Base-by-base conservation (phyloP, 805 yeast genomes). In the Sugiyamaella lignohabitans region DNA sequence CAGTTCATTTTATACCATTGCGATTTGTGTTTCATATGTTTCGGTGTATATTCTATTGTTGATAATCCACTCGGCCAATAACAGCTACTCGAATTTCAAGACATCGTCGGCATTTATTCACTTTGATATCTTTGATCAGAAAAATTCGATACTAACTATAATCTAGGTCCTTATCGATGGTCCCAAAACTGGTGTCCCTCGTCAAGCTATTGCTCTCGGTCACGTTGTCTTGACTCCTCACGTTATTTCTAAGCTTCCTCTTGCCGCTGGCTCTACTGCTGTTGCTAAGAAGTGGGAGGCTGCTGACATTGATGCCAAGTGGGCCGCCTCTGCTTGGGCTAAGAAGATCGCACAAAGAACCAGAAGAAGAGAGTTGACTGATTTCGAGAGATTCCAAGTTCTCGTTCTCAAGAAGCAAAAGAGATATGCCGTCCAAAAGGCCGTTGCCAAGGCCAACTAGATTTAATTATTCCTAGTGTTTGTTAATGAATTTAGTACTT, bases 311-410 rank as follows among this genome's bases (percentile, higher is more conserved):
- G 83, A 80, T 62, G 78, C 80, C 67, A 86, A 91, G 75, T 93
- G 98, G 98, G 80, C 84, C 62, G 76, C 84, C 64, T 76, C 98
- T 58, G 71, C 96, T 47, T 88, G 97, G 97, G 97, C 98, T 69
- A 86, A 91, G 85, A 89, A 88, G 80, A 84, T 93, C 67, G 96
- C 94, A 70, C 84, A 86, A 75, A 87, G 87, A 75, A 82, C 84
- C 74, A 87, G 82, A 75, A 87, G 98, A 82, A 74, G 94, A 66
- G 77, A 82, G 69, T 84, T 94, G 73, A 70, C 91, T 63, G 99
- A 93, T 76, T 93, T 93, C 67, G 96, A 93, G 80, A 89, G 99
- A 83, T 93, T 93, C 96, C 96, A 91, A 82, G 98, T 91, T 64
- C 71, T 85, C 73, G 94, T 88, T 65, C 82, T 88, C 73, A 93